phyloP scores from a whole-genome alignment of 2,329 filamentous ascomycete species.

The Peltaster fructicola region DNA sequence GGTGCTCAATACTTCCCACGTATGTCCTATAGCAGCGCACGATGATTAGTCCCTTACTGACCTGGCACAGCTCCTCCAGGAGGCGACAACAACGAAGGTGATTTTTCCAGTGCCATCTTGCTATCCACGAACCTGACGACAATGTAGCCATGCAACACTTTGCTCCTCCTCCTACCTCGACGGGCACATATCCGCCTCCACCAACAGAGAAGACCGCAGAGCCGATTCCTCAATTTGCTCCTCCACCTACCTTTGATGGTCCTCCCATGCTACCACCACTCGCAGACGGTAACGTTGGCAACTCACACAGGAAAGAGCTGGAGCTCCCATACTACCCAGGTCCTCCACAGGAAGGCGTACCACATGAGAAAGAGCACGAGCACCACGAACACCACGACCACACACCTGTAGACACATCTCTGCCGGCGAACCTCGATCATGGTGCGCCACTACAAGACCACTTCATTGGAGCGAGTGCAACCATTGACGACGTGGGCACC shows the following conservation, averaged over 20 bases:
- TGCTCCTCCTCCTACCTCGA: slow-evolving; percentile 6
- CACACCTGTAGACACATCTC: too few relatives aligned
- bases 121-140: slow-evolving; percentile 1
- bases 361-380: slow-evolving; percentile 18
- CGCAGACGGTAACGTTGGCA: slow-evolving; percentile 13
- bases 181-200: slow-evolving; percentile 16
- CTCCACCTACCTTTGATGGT: slow-evolving; percentile 17
- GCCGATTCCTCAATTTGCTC: slow-evolving; percentile 17
- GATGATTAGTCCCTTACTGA: slow-evolving; percentile 1
- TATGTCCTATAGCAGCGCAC: slow-evolving; percentile 5
- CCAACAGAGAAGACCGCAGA: slow-evolving; percentile 12
- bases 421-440: too few relatives aligned
- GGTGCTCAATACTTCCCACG: slow-evolving; percentile 16
- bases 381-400: slow-evolving; percentile 13
- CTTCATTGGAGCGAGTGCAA: slow-evolving; percentile 46
- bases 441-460: slow-evolving; percentile 32
- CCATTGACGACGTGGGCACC: slow-evolving; percentile 69
- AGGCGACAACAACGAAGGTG: slow-evolving; percentile 4
- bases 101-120: not conserved
- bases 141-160: slow-evolving; percentile 6
- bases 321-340: slow-evolving; percentile 19
- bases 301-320: slow-evolving; percentile 13
- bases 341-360: slow-evolving; percentile 17
- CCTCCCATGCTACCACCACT: too few relatives aligned
- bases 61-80: slow-evolving; percentile 7